Evolutionary conservation across 129 eudicot species (phyloP).

Genomic region (Arctium minus): DNA sequence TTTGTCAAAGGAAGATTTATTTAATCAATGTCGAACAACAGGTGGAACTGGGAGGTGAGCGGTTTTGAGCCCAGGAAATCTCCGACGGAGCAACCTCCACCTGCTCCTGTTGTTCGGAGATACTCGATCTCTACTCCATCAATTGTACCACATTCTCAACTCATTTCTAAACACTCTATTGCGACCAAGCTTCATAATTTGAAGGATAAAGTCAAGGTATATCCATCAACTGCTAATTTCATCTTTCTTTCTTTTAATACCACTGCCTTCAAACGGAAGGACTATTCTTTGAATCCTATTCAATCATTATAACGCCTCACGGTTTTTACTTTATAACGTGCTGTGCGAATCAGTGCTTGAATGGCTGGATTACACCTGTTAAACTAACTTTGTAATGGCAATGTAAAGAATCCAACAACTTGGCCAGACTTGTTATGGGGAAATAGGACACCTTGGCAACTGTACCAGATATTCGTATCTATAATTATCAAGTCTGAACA

Average conservation of each 20-base stretch:
- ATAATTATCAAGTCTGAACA: background rate
- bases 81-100: constrained; percentile 26
- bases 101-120: constrained; percentile 56
- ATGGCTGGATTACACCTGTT: background rate
- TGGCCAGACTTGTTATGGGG: background rate
- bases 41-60: constrained; percentile 98
- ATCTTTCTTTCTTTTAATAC: background rate
- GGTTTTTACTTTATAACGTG: background rate
- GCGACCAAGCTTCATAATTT: constrained; percentile 58
- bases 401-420: background rate
- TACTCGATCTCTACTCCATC: constrained; percentile 74
- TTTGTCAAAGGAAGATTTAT: constrained; percentile 38
- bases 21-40: constrained; percentile 49
- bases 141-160: constrained; percentile 52
- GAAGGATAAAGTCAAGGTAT: constrained; percentile 78
- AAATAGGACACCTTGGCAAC: background rate
- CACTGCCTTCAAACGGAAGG: background rate
- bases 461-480: background rate
- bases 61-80: constrained; percentile 86
- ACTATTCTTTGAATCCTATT: background rate
- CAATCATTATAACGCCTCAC: background rate
- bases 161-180: constrained; percentile 35
- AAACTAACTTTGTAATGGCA: background rate
- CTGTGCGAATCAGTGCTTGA: constrained; percentile 3
- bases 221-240: background rate